Percentiles rank a stretch among this genome's conserved stretches.
These are phyloP conservation scores for Coelastrella sp. DNA, from an alignment of 139 green algal species.

Conservation along the genomic window DNA sequence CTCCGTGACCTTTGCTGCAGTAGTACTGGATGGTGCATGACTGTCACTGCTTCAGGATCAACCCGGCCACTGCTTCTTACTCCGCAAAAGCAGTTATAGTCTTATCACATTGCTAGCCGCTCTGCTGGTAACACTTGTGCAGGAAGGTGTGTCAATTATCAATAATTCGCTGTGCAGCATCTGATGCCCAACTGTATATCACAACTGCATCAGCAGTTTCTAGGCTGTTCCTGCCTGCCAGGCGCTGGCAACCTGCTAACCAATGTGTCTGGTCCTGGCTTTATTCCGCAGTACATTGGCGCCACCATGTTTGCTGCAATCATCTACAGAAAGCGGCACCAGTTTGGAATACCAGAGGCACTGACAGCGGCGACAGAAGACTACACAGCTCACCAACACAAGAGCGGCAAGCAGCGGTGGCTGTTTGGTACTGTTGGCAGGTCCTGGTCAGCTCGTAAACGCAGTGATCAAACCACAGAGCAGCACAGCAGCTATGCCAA, in stretches of 20 bases:
- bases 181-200: too few species aligned
- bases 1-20: not conserved
- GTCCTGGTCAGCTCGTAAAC: too few species aligned
- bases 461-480: not conserved
- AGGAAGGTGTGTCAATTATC: too few species aligned
- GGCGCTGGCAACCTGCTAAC: not conserved
- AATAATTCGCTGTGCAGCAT: too few species aligned
- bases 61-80: too few species aligned
- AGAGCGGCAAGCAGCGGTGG: not conserved
- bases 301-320: constrained; percentile 47
- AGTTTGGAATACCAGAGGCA: constrained; percentile 51
- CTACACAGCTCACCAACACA: not conserved
- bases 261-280: not conserved
- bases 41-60: too few species aligned
- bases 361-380: constrained; percentile 13
- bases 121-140: too few species aligned
- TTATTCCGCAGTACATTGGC: constrained; percentile 52
- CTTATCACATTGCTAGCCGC: too few species aligned
- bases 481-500: not conserved
- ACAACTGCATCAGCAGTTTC: not conserved
- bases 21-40: not conserved
- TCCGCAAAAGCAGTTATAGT: too few species aligned
- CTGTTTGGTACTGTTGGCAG: too few species aligned
- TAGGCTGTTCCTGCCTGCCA: not conserved
- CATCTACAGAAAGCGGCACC: constrained; percentile 35